These are phyloP conservation scores for Globisporangium cystogenes DNA, from an alignment of 352 stramenopile species.

Conservation along the genomic window DNA sequence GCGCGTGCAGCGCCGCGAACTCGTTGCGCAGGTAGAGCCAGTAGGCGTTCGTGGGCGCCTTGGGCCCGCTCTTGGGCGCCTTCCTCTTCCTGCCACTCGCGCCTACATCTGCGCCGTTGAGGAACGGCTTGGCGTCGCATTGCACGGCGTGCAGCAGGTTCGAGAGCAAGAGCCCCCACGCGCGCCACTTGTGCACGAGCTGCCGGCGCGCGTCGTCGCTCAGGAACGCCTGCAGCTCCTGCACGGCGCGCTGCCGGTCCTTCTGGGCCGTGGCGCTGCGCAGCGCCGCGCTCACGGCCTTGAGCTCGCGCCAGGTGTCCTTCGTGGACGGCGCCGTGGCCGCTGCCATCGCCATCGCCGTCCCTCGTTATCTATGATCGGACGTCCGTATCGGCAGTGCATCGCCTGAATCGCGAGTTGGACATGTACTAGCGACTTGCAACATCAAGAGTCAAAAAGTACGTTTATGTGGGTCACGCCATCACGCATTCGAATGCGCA, in stretches of 20 bases:
- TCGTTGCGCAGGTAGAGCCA: slow-evolving; percentile 62
- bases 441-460: too few relatives aligned
- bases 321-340: slow-evolving; percentile 15
- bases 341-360: slow-evolving; percentile 1
- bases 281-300: slow-evolving; percentile 34
- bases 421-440: too few relatives aligned
- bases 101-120: slow-evolving; percentile 15
- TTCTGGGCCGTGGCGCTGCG: slow-evolving; percentile 34
- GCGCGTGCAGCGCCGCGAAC: slow-evolving; percentile 45
- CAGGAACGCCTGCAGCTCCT: slow-evolving; percentile 46
- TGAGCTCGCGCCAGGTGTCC: slow-evolving; percentile 41
- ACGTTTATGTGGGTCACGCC: too few relatives aligned
- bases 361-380: background rate
- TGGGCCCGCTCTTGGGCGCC: slow-evolving; percentile 16
- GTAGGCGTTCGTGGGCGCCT: slow-evolving; percentile 33
- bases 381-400: too few relatives aligned
- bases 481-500: too few relatives aligned
- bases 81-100: slow-evolving; percentile 15
- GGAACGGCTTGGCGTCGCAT: slow-evolving; percentile 36
- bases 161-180: slow-evolving; percentile 56
- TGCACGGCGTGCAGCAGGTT: slow-evolving; percentile 44
- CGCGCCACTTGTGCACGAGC: slow-evolving; percentile 66
- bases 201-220: slow-evolving; percentile 35
- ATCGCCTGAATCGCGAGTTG: too few relatives aligned
- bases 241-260: slow-evolving; percentile 21